These are phyloP conservation scores for Xylaria nigripes DNA, from an alignment of 495 filamentous ascomycete genomes.

Conservation along the genomic window DNA sequence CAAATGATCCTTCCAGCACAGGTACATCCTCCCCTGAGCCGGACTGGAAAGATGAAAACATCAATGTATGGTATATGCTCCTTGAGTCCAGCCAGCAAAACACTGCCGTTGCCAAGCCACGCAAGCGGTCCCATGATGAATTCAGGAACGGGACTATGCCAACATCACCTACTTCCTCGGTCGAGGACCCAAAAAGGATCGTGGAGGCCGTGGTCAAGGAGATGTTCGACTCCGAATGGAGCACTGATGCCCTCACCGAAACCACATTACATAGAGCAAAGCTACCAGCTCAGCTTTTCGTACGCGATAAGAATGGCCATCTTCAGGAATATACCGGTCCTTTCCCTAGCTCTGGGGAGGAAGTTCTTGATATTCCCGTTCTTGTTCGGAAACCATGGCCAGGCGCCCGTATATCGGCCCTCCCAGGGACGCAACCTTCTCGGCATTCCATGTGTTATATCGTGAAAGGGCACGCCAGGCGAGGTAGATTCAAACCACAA, in stretches of 20 bases:
- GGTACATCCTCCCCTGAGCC: slow-evolving; percentile 35
- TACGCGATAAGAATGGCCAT: slow-evolving; percentile 56
- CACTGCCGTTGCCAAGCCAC: slow-evolving; percentile 22
- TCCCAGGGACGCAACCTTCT: slow-evolving; percentile 59
- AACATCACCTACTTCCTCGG: neutral
- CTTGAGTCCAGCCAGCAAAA: slow-evolving; percentile 30
- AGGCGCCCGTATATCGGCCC: slow-evolving; percentile 49
- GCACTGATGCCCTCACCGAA: slow-evolving; percentile 57
- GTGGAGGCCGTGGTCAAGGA: slow-evolving; percentile 54
- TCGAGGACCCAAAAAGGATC: slow-evolving; percentile 40
- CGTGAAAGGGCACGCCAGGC: slow-evolving; percentile 59
- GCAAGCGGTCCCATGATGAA: slow-evolving; percentile 58
- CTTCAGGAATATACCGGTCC: slow-evolving; percentile 62
- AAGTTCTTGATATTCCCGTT: slow-evolving; percentile 60
- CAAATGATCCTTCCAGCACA: slow-evolving; percentile 26
- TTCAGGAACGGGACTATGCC: slow-evolving; percentile 26
- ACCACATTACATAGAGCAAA: slow-evolving; percentile 55
- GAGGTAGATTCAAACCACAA: slow-evolving; percentile 70
- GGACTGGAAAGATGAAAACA: slow-evolving; percentile 63
- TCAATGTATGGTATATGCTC: slow-evolving; percentile 77
- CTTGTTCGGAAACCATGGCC: slow-evolving; percentile 79
- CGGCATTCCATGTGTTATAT: slow-evolving; percentile 75
- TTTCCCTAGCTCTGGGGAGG: slow-evolving; percentile 39
- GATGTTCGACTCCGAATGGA: slow-evolving; percentile 81
- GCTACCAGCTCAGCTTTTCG: slow-evolving; percentile 60